These are phyloP conservation scores for Ascomycota sp. DNA, from an alignment of 2,329 filamentous ascomycete genomes.

Conservation along the genomic window DNA sequence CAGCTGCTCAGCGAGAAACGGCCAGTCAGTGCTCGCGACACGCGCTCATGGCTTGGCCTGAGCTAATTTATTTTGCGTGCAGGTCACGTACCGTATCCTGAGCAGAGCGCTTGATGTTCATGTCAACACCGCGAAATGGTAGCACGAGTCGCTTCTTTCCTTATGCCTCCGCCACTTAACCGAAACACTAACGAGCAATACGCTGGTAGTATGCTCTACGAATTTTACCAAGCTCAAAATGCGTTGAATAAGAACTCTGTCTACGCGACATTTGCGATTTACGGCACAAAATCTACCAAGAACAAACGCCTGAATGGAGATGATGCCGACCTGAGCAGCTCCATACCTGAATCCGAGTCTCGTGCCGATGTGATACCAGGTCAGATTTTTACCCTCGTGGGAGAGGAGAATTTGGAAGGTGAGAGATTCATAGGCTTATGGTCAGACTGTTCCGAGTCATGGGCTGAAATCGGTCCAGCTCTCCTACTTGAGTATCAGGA, in stretches of 20 bases:
- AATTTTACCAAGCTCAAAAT: constrained; percentile 69
- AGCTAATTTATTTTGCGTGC: constrained; percentile 1
- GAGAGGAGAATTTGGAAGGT: constrained; percentile 53
- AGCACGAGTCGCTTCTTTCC: constrained; percentile 2
- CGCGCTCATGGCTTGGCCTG: neutral
- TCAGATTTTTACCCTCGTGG: constrained; percentile 40
- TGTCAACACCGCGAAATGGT: constrained; percentile 78
- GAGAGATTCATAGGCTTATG: constrained; percentile 4
- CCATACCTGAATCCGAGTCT: constrained; percentile 27
- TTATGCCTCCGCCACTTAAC: constrained; percentile 6
- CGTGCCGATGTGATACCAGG: constrained; percentile 28
- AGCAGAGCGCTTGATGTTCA: constrained; percentile 68
- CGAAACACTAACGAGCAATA: neutral
- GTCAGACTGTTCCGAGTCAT: neutral
- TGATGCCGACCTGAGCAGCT: constrained; percentile 50
- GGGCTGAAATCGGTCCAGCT: constrained; percentile 21
- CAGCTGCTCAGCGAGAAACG: constrained; percentile 55
- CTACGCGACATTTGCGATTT: constrained; percentile 82
- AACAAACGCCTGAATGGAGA: constrained; percentile 22
- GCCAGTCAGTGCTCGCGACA: constrained; percentile 27
- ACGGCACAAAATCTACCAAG: constrained; percentile 35
- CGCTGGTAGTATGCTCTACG: constrained; percentile 54
- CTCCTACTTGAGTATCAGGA: constrained; percentile 44
- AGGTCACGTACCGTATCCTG: constrained; percentile 74
- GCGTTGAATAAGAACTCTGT: constrained; percentile 52